Percentiles rank a stretch among this genome's conserved stretches.
Evolutionary conservation across 257 asterid genomes (phyloP).

Genomic region (Lavandula angustifolia): DNA sequence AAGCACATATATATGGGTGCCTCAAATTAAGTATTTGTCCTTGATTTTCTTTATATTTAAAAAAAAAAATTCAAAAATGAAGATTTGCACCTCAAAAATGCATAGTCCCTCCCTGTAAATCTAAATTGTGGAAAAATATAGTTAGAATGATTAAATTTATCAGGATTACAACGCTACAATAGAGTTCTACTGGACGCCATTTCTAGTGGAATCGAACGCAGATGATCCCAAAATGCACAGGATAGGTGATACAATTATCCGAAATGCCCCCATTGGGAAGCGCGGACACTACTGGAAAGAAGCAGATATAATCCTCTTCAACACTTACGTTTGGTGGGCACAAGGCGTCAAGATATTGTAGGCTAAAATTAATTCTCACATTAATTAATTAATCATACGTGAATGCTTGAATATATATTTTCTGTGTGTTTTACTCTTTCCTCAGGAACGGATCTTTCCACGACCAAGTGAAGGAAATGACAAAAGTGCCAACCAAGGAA

Average conservation of each 20-base stretch:
- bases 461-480: constrained; percentile 49
- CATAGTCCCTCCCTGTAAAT: too few species aligned
- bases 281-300: constrained; percentile 77
- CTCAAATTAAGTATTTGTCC: not conserved
- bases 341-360: constrained; percentile 62
- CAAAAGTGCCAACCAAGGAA: constrained; percentile 46
- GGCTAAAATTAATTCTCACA: too few species aligned
- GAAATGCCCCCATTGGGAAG: constrained; percentile 59
- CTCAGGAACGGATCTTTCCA: constrained; percentile 59
- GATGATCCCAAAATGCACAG: constrained; percentile 70
- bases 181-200: constrained; percentile 90
- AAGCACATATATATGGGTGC: too few species aligned
- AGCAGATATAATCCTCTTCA: constrained; percentile 73
- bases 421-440: too few species aligned
- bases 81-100: too few species aligned
- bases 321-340: constrained; percentile 89
- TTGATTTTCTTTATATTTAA: too few species aligned
- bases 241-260: constrained; percentile 50
- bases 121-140: too few species aligned
- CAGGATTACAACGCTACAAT: constrained; percentile 76
- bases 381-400: too few species aligned
- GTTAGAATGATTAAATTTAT: too few species aligned
- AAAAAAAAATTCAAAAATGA: too few species aligned
- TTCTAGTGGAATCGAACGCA: constrained; percentile 76
- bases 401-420: too few species aligned